Base-by-base conservation (phyloP, 2,329 filamentous ascomycete genomes). In the Nothophaeocryptopus gaeumannii region DNA sequence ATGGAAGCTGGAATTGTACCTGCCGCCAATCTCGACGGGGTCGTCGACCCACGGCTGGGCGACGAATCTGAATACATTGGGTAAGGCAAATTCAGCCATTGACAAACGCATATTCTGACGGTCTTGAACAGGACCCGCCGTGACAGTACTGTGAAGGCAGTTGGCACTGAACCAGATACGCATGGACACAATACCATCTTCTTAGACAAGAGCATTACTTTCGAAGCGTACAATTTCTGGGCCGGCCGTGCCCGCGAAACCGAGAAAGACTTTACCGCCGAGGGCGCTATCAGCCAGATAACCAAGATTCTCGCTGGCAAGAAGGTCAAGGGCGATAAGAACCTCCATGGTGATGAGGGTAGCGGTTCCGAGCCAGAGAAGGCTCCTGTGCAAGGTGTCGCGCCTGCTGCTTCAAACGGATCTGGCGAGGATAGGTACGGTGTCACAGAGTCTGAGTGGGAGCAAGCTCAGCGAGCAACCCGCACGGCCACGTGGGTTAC, bases 401-500 rank as follows among this genome's bases (percentile, higher is more conserved):
- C 36, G 36, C 20, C 20, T 26, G 20, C 20, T 26, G 20, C 20
- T 26, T 26, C 20, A 26, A 30, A 30, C 11, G 7, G 39, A 7
- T 26, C 31, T 3, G 40, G 34, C 35, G 50, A 42, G 30, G 51
- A 47, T 12, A 41, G 41, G 13, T 58, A 50, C 31, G 65, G 52
- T 50, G 70, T 51, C 62, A 69, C 47, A 5, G 66, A 70, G 26
- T 56, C 59, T 2, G 69, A 71, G 45, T 72, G 65, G 67, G 48
- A 61, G 14, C 54, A 64, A 36, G 67, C 69, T 29, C 60, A 64
- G 7, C 54, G 67, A 31, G 66, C 68, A 29, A 51, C 64, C 16
- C 59, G 69, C 10, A 71, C 68, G 15, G 69, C 69, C 7, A 67
- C 63, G 1, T 69, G 66, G 63, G 62, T 63, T 41, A 60, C 66